phyloP scores from a whole-genome alignment of 306 rosid species.

The Corylus avellana region DNA sequence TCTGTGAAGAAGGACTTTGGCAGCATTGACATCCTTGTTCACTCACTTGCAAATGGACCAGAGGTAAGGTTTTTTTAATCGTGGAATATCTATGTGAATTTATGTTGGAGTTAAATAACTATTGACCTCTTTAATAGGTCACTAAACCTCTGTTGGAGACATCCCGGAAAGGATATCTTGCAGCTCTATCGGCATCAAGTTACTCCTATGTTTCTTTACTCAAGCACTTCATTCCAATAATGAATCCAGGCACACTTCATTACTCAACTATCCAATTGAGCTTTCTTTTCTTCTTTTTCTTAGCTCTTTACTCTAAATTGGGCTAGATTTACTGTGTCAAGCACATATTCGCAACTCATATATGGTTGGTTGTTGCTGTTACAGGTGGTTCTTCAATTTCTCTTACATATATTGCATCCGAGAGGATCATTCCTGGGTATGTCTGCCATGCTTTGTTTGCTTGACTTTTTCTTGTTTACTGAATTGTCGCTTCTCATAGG shows the following conservation, averaged over 20 bases:
- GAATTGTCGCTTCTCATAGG: conserved; percentile 9
- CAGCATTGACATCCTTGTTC: conserved; percentile 96
- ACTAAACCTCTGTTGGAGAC: conserved; percentile 93
- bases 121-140: conserved; percentile 53
- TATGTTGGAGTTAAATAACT: conserved; percentile 16
- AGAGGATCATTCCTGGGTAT: conserved; percentile 94
- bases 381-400: conserved; percentile 94
- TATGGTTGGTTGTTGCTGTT: conserved; percentile 21
- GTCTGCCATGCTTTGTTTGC: conserved; percentile 25
- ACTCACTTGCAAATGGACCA: conserved; percentile 99
- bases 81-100: conserved; percentile 6
- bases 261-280: background rate
- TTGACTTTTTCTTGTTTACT: conserved; percentile 4
- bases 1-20: conserved; percentile 89
- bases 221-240: conserved; percentile 86
- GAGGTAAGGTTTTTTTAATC: conserved; percentile 56
- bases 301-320: background rate
- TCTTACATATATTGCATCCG: conserved; percentile 94
- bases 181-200: conserved; percentile 95
- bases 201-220: conserved; percentile 90
- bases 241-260: conserved; percentile 69
- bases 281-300: conserved; percentile 21
- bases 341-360: background rate
- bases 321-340: background rate
- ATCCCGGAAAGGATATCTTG: conserved; percentile 93